Base-by-base conservation (phyloP, 768 basidiomycete species). In the Mycena maculata region DNA sequence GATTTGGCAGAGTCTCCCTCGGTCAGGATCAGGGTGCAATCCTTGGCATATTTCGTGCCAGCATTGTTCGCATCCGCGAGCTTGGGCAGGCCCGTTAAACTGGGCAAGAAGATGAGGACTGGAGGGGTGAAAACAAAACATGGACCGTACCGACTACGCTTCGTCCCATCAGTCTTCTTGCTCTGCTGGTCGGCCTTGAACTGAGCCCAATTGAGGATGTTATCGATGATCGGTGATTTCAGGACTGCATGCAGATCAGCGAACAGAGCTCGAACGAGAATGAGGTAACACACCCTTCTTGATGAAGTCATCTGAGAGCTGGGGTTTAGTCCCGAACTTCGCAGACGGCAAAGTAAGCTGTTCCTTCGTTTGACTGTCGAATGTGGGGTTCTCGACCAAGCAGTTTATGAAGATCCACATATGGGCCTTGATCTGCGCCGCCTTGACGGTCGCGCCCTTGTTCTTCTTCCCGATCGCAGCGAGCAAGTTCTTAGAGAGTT, bases 1-100 rank as follows among this genome's bases (percentile, higher is more conserved):
- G 96, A 90, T 77, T 98, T 98, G 84, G 98, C 98, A 25, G 98
- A 99, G 81, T 99, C 97, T 84, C 98, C 98, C 87, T 99, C 98
- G 0, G 98, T 99, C 5, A 99, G 83, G 64, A 99, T 99, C 59
- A 99, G 87, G 1, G 98, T 99, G 73, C 98, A 99, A 48, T 91
- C 85, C 50, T 86, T 85, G 8, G 88, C 95, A 45, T 89, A 82
- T 72, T 84, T 90, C 8, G 94, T 93, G 11, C 98, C 98, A 2
- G 98, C 98, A 72, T 95, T 96, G 83, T 99, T 99, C 49, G 98
- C 98, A 73, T 99, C 98, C 27, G 96, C 89, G 18, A 99, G 88
- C 76, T 99, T 99, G 45, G 93, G 88, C 76, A 99, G 83, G 45
- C 98, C 98, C 5, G 92, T 87, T 57, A 99, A 86, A 60, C 98